phyloP scores from a whole-genome alignment of 2,329 filamentous ascomycete genomes.

The Calonectria pseudoturangicola region DNA sequence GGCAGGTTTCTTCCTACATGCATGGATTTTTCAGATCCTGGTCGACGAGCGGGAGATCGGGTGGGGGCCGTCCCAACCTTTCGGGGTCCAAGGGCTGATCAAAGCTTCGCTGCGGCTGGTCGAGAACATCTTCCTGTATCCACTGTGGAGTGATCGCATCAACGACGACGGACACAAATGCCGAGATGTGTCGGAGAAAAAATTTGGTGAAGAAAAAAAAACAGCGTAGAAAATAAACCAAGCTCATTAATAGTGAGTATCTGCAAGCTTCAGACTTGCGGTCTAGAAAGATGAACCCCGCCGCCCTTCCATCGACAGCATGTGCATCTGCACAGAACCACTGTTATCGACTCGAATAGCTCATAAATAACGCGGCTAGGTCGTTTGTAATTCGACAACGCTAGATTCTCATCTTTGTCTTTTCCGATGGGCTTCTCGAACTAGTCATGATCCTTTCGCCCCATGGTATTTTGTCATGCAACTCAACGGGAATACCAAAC shows the following conservation, averaged over 20 bases:
- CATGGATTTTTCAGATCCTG: conserved; percentile 18
- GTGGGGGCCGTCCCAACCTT: conserved; percentile 11
- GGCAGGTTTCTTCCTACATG: background rate
- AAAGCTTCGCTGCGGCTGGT: conserved; percentile 14
- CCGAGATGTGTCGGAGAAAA: background rate
- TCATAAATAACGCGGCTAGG: background rate
- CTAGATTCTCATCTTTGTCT: background rate
- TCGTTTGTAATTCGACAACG: too few relatives aligned
- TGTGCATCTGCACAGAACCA: background rate
- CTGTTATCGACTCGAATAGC: background rate
- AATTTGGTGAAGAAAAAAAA: background rate
- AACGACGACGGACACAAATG: background rate
- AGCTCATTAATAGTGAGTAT: background rate
- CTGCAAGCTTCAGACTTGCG: background rate
- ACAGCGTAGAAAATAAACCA: background rate
- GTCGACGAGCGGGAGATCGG: conserved; percentile 1
- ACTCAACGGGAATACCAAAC: too few relatives aligned
- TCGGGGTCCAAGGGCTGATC: conserved; percentile 15
- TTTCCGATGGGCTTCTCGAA: background rate
- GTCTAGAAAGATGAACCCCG: background rate
- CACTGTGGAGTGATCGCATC: conserved; percentile 4
- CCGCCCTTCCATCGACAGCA: too few relatives aligned
- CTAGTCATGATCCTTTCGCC: too few relatives aligned
- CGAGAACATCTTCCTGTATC: conserved; percentile 9
- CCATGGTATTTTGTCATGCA: too few relatives aligned